Base-by-base conservation (phyloP, 2,329 filamentous ascomycete genomes). In the Botrytis deweyae region DNA sequence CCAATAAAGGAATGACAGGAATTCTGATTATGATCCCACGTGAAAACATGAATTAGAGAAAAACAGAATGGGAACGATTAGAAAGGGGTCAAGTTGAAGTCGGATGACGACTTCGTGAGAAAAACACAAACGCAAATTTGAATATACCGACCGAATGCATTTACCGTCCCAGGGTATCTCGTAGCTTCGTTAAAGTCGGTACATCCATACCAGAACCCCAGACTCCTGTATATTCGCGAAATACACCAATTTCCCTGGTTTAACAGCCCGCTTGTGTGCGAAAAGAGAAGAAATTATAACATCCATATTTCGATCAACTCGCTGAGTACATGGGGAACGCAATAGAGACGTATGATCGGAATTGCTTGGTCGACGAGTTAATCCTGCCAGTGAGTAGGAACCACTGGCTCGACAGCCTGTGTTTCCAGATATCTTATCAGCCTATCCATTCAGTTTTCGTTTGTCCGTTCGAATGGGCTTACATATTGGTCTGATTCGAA, bases 361-460 rank as follows among this genome's bases (percentile, higher is more conserved):
- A 59, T 58, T 29, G 36, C 20, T 38, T 69, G 18, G 7, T 3
- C 42, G 49, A 58, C 9, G 8, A 7, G 3, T 58, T n/a, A 72
- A 44, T 72, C 46, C 12, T 66, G 70, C 70, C 70, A 72, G 36
- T 72, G 70, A 29, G 61, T 58, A 7, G 70, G 70, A 10, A 66
- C 18, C 20, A 65, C 59, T 58, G 59, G 61, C 7, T 65, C 44
- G 29, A 29, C 4, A 20, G 25, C 25, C 61, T 71, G 40, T n/a
- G 20, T 58, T 7, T 58, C 18, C 22, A 40, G 29, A 40, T 33
- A 7, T 49, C 3, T 29, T 36, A 62, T 72, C 61, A 72, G 64
- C 42, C 38, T 25, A 69, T 62, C 52, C 3, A 40, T 52, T 52
- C 61, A 40, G 20, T 18, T 49, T 42, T 25, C 22, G 5, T n/a